Conservation (phyloP, 306 rosid species). For the Castanospermum australe region DNA sequence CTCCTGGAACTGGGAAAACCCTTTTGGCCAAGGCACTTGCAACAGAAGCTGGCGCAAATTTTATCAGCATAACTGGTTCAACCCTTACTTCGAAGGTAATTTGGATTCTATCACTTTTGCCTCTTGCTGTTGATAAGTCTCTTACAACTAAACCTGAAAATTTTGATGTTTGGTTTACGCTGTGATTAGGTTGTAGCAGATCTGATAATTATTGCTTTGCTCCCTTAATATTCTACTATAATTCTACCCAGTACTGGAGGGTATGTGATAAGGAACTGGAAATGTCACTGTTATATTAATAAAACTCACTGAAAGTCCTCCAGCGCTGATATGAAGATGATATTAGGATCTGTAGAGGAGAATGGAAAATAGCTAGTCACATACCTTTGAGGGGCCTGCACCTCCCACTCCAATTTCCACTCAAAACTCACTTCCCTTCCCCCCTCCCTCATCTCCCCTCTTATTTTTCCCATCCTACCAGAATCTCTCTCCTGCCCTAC, state of each 20-base stretch:
- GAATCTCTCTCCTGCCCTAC: too few species aligned
- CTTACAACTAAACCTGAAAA: not conserved
- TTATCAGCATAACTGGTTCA: conserved; percentile 96
- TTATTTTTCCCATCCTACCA: too few species aligned
- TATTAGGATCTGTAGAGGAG: too few species aligned
- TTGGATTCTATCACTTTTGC: not conserved
- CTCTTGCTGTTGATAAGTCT: not conserved
- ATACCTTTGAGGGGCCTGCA: too few species aligned
- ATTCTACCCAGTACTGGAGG: not conserved
- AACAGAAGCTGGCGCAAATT: conserved; percentile 96
- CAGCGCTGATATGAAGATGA: too few species aligned
- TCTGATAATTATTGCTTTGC: not conserved
- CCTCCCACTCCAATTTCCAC: too few species aligned
- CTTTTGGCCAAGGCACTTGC: conserved; percentile 99
- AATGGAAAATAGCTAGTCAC: too few species aligned
- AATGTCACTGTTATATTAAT: too few species aligned
- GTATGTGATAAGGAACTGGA: too few species aligned
- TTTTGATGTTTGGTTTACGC: not conserved
- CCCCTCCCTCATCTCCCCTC: too few species aligned
- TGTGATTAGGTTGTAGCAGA: not conserved
- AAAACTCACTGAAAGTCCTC: too few species aligned
- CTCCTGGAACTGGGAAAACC: conserved; percentile 99
- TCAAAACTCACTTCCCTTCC: too few species aligned
- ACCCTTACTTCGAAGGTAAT: conserved; percentile 93
- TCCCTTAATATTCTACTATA: not conserved